Percentiles rank a stretch among this genome's conserved stretches.
phyloP scores from a whole-genome alignment of 2,329 filamentous ascomycete genomes.

The Metarhizium guizhouense region DNA sequence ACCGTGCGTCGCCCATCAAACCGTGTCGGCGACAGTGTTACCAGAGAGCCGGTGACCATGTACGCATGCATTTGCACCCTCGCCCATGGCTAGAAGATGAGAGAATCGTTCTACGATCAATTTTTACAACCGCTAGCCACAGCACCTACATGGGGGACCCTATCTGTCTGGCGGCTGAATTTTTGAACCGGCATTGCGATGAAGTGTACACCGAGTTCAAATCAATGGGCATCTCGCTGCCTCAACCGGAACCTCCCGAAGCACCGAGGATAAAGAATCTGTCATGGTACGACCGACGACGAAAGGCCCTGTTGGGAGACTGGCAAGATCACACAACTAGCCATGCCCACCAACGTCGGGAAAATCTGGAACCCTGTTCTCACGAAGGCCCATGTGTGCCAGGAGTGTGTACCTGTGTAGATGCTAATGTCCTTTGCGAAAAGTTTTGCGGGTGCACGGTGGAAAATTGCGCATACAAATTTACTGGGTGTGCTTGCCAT shows the following conservation, averaged over 20 bases:
- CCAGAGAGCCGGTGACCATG: constrained; percentile 12
- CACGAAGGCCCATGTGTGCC: constrained; percentile 60
- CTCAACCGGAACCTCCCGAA: constrained; percentile 16
- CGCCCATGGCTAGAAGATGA: constrained; percentile 41
- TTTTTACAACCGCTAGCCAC: constrained; percentile 32
- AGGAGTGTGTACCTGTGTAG: constrained; percentile 53
- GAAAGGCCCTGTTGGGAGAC: constrained; percentile 43
- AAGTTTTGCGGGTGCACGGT: constrained; percentile 59
- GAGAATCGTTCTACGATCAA: constrained; percentile 35
- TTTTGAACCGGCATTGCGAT: constrained; percentile 43
- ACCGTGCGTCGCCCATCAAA: constrained; percentile 7
- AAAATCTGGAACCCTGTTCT: constrained; percentile 55
- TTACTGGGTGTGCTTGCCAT: constrained; percentile 58
- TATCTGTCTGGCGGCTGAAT: constrained; percentile 40
- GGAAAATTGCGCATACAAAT: constrained; percentile 51
- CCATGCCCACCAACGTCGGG: constrained; percentile 46
- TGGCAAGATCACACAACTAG: constrained; percentile 47
- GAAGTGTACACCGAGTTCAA: constrained; percentile 33
- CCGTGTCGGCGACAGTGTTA: constrained; percentile 36
- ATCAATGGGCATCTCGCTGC: constrained; percentile 15
- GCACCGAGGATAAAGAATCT: constrained; percentile 33
- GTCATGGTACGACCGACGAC: constrained; percentile 48
- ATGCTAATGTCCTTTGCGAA: constrained; percentile 57
- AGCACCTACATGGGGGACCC: constrained; percentile 32
- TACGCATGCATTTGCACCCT: constrained; percentile 1